A percentile compares a stretch with the other conserved stretches of the same genome.
Evolutionary conservation across 257 asterid species (phyloP).

Genomic region (Jasminum sambac): DNA sequence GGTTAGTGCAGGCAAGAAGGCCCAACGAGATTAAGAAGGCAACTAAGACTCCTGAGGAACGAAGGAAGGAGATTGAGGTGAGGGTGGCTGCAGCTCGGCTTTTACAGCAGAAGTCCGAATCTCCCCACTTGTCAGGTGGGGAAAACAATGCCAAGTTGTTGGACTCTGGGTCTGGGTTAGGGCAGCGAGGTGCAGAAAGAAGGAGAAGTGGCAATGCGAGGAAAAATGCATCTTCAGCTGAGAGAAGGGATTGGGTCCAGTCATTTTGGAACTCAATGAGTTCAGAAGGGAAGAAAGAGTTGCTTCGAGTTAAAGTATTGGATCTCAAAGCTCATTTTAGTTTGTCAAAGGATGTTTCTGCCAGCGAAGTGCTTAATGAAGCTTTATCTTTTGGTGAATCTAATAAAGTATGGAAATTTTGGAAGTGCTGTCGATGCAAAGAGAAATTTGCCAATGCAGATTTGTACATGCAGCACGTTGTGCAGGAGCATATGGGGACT

Average conservation of each 20-base stretch:
- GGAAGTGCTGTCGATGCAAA: constrained; percentile 67
- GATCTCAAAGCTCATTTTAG: constrained; percentile 64
- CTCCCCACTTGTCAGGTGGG: constrained; percentile 37
- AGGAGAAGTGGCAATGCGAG: constrained; percentile 53
- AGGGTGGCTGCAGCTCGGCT: constrained; percentile 84
- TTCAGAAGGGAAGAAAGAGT: constrained; percentile 47
- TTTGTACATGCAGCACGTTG: constrained; percentile 53
- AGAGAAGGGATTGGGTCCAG: constrained; percentile 63
- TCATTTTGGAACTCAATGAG: constrained; percentile 65
- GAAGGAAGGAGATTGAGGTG: constrained; percentile 84
- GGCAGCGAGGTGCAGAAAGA: constrained; percentile 53
- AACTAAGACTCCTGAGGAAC: constrained; percentile 71
- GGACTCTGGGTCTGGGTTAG: constrained; percentile 45
- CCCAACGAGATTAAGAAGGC: constrained; percentile 80
- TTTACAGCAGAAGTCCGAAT: constrained; percentile 69
- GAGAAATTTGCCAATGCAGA: constrained; percentile 55
- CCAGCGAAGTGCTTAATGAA: constrained; percentile 56
- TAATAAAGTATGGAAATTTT: constrained; percentile 61
- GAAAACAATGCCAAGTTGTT: constrained; percentile 39
- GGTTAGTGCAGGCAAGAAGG: constrained; percentile 58
- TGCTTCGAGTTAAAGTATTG: constrained; percentile 42
- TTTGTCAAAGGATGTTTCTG: constrained; percentile 47
- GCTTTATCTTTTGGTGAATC: constrained; percentile 61
- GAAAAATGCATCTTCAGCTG: constrained; percentile 59
- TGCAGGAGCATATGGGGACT: constrained; percentile 64